Evolutionary conservation across 192 early-diverging fungal genomes (phyloP), one percentile per base, ranked within the genome.

Genomic region (Entophlyctis luteolus): DNA sequence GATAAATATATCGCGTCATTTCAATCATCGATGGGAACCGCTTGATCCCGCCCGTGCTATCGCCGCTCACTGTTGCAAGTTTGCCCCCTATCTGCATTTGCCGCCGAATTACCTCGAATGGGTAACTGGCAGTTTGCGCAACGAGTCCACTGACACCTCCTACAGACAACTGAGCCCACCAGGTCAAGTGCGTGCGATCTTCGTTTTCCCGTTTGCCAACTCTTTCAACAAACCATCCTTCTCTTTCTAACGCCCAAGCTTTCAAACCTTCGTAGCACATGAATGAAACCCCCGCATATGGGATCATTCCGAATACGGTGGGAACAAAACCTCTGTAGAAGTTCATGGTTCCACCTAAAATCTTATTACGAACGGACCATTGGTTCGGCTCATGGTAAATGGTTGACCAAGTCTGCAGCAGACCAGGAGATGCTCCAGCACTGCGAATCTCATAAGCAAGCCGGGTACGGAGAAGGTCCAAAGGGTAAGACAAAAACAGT

Each of bases 281-380:
- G 75, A 99, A 99, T 10, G 92, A 93, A 1, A 91, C 91, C 34
- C 96, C 96, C 20, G 93, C 96, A 67, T 99, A 99, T 2, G 96
- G 96, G 20, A 97, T 83, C 82, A 99, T 99, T 8, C 96, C 96
- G 66, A 83, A 81, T 22, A 96, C 67, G 12, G 94, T 86, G 22
- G 93, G 88, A n/a, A 89, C 65, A 63, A 95, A 93, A 45, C 96
- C 96, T 20, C 94, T 83, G 75, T 95, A 99, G 75, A 96, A 97
- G 77, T 97, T 99, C n/a, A 79, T 57, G 4, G 90, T 39, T 28
- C 80, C 75, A 31, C 52, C 59, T 27, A 57, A 23, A 33, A 18
- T 6, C 20, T 48, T 23, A 10, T 35, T 56, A 22, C 69, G 60
- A 5, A 6, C 34, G 12, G 62, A 55, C 22, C 73, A 57, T 22